These are phyloP conservation scores for Farysia itapuensis DNA, from an alignment of 1,284 basidiomycete genomes.

Conservation along the genomic window DNA sequence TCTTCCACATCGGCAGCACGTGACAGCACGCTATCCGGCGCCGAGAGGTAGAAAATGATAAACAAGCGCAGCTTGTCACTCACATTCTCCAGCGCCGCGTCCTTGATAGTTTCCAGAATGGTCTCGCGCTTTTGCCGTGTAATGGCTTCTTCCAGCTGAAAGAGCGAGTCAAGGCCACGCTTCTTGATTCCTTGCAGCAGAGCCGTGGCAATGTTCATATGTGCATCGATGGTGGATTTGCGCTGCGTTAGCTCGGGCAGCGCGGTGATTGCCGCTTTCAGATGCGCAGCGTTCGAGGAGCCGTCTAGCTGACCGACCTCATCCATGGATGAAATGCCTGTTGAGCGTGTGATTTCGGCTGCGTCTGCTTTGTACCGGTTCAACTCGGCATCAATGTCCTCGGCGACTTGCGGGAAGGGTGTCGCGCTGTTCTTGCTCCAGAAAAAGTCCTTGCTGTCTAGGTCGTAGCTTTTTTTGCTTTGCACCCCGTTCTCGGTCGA, in stretches of 20 bases:
- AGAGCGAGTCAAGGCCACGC: constrained; percentile 90
- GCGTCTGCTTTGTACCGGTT: constrained; percentile 93
- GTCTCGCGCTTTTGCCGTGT: constrained; percentile 65
- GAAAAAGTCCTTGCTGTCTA: constrained; percentile 98
- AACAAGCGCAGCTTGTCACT: constrained; percentile 88
- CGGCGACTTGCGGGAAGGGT: constrained; percentile 97
- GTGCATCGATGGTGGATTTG: constrained; percentile 93
- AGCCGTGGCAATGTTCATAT: constrained; percentile 99
- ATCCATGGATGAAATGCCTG: constrained; percentile 91
- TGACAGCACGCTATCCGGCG: constrained; percentile 74
- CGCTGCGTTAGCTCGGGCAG: constrained; percentile 96
- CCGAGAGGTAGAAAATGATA: constrained; percentile 88
- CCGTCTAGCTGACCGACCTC: constrained; percentile 74
- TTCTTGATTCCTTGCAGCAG: constrained; percentile 94
- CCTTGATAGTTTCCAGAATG: constrained; percentile 75
- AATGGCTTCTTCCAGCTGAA: constrained; percentile 91
- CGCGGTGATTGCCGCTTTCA: constrained; percentile 97
- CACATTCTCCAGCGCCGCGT: constrained; percentile 50
- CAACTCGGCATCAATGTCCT: constrained; percentile 91
- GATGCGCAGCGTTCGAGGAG: constrained; percentile 88
- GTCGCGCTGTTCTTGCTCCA: constrained; percentile 95
- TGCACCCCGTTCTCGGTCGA: constrained; percentile 23
- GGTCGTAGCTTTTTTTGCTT: constrained; percentile 70
- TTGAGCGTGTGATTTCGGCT: constrained; percentile 92
- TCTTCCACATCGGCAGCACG: constrained; percentile 82